Base-by-base conservation (phyloP, 1,139 yeast genomes). In the Geotrichum histeridarum region DNA sequence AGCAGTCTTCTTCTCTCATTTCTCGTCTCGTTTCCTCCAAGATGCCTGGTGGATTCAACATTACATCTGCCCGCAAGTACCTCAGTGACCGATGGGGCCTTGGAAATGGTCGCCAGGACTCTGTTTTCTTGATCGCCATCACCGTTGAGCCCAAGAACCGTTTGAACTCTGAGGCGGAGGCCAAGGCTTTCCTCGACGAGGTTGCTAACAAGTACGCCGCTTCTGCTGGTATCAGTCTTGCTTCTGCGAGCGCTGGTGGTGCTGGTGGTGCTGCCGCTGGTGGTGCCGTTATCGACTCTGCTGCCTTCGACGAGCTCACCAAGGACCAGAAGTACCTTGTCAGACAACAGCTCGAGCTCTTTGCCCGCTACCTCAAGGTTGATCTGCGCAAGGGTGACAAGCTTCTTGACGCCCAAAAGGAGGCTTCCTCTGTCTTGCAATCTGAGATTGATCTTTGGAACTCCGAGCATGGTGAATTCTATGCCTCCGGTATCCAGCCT, bases 11-110 rank as follows among this genome's bases (percentile, higher is more conserved):
- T 48, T 86, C 96, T 36, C 79, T 93, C 64, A 79, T 93, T 62
- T 88, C 96, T 59, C 85, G 97, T 75, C 79, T 93, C 68, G 86
- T 91, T 77, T 84, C 98, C 15, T 86, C 97, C 39, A 93, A 93
- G 77, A 93, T 93, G 98, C 98, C 99, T 57, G 99, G 99, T 80
- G 99, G 99, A 33, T 93, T 91, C 75, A 86, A 95, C 56, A 85
- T 90, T 65, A 86, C 97, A 60, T 75, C 80, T 61, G 95, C 96
- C 53, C 86, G 97, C 78, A 89, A 89, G 71, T 87, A 93, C 74
- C 80, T 93, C 70, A 91, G 86, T 74, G 71, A 91, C 44, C 82
- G 44, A 8, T 93, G 84, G 84, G 99, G 99, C 60, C 80, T 93
- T 66, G 95, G 87, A 60, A 60, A 86, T 48, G 97, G 97, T 63